Conservation (phyloP, 139 green algal species). For the Auxenochlorella pyrenoidosa region DNA sequence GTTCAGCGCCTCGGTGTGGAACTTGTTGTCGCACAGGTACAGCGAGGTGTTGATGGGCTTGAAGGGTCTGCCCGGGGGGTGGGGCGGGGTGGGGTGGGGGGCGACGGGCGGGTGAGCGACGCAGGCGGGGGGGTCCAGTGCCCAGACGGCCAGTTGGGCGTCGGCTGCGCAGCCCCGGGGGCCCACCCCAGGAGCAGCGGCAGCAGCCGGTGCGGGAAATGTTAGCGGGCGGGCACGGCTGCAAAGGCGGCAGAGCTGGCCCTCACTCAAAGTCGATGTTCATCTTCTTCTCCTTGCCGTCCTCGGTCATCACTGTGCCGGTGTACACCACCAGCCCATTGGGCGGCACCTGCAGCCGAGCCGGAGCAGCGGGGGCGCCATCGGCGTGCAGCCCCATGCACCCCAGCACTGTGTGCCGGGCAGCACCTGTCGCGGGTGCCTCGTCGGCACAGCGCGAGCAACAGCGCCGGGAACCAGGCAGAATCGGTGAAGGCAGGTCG, state of each 20-base stretch:
- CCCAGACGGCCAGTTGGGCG: too few species aligned
- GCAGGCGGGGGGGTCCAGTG: too few species aligned
- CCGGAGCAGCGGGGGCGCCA: not conserved
- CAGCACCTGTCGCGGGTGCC: too few species aligned
- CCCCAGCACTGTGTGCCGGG: too few species aligned
- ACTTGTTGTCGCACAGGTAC: constrained; percentile 99
- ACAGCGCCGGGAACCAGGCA: too few species aligned
- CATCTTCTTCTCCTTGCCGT: constrained; percentile 99
- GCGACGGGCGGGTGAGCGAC: too few species aligned
- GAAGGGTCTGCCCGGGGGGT: constrained; percentile 76
- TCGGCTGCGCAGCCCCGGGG: not conserved
- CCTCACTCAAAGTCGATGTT: constrained; percentile 98
- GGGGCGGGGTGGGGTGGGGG: not conserved
- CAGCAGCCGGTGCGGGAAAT: not conserved
- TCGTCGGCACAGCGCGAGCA: not conserved
- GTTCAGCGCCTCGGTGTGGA: constrained; percentile 98
- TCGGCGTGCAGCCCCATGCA: too few species aligned
- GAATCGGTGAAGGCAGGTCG: too few species aligned
- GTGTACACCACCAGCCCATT: constrained; percentile 99
- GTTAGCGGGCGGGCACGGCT: too few species aligned
- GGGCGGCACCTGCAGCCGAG: constrained; percentile 72
- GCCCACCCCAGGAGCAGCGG: not conserved
- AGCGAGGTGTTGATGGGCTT: constrained; percentile 99
- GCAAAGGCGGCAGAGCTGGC: not conserved
- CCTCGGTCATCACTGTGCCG: constrained; percentile 97